These are phyloP conservation scores for Sideroxylon spinosum DNA, from an alignment of 179 eudicot genomes.

Conservation along the genomic window DNA sequence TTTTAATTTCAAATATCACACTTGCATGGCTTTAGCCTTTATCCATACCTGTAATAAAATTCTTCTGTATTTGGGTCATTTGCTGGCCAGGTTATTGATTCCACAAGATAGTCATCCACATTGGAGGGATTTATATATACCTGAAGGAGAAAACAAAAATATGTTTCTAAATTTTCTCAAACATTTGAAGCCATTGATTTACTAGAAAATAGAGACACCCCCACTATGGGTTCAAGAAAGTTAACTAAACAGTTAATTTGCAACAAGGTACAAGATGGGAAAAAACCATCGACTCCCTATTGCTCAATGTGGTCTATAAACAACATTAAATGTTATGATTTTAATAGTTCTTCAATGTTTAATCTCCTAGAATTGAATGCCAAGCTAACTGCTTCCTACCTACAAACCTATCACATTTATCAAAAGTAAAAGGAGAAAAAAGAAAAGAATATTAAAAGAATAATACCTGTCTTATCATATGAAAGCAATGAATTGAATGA, in stretches of 20 bases:
- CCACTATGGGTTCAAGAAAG: neutral
- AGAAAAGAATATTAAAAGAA: neutral
- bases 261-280: neutral
- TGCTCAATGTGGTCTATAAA: neutral
- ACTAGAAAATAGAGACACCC: neutral
- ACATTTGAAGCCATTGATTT: neutral
- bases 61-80: constrained; percentile 67
- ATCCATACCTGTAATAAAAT: constrained; percentile 57
- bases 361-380: neutral
- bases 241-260: neutral
- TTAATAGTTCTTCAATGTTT: neutral
- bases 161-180: neutral
- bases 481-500: neutral
- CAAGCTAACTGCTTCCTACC: neutral
- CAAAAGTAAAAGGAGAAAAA: neutral
- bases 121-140: constrained; percentile 68
- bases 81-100: constrained; percentile 67
- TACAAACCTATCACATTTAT: neutral
- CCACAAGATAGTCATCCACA: constrained; percentile 86
- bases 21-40: neutral
- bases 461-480: neutral
- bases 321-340: neutral
- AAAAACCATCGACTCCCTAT: neutral
- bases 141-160: constrained; percentile 29
- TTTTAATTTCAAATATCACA: constrained; percentile 5